Evolutionary conservation across 495 filamentous ascomycete genomes (phyloP).

Genomic region (Neurospora sp.): DNA sequence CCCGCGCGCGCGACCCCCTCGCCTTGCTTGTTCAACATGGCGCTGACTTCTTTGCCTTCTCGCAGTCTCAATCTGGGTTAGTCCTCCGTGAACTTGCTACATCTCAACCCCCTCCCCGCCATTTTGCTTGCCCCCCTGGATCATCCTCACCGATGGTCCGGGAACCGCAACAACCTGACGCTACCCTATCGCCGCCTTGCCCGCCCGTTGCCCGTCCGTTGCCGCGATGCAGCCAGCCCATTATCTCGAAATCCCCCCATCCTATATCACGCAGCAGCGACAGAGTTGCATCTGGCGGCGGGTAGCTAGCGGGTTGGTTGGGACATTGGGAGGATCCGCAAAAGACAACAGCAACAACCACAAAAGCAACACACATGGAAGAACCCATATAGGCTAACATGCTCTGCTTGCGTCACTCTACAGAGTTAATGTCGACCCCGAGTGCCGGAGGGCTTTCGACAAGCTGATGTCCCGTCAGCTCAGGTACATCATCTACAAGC

Average conservation of each 20-base stretch:
- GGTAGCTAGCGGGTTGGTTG: background rate
- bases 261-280: background rate
- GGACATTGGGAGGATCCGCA: background rate
- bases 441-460: conserved; percentile 79
- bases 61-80: conserved; percentile 61
- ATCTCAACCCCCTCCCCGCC: conserved; percentile 7
- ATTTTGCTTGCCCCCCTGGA: background rate
- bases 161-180: background rate
- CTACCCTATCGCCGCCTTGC: conserved; percentile 5
- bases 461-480: conserved; percentile 78
- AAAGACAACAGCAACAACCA: background rate
- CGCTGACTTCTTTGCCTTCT: background rate
- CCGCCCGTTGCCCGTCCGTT: conserved; percentile 2
- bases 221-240: conserved; percentile 2
- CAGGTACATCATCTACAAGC: conserved; percentile 97
- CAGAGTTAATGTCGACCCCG: conserved; percentile 69
- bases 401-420: background rate
- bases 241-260: background rate
- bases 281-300: background rate
- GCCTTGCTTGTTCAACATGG: background rate
- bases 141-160: background rate
- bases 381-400: conserved; percentile 15
- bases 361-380: background rate
- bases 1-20: background rate
- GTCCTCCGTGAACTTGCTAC: conserved; percentile 17